Evolutionary conservation across 1,139 yeast genomes (phyloP), one percentile per base, ranked within the genome.

Genomic region (Blastobotrys illinoisensis): DNA sequence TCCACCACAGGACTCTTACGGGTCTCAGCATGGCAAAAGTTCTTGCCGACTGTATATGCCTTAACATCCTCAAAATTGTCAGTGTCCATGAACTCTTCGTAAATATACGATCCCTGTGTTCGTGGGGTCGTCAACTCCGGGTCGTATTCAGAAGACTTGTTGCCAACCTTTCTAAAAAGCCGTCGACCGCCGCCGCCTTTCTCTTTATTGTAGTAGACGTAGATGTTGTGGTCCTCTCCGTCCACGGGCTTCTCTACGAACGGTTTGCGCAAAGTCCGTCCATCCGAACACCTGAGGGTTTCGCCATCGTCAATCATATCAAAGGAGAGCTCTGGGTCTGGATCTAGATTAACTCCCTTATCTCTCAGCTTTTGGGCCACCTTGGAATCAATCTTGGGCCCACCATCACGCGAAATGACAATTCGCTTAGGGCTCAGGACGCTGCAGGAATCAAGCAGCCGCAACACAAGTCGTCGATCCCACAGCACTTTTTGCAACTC

Each of bases 241-340:
- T 95, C 97, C 6, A 93, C 99, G 0, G 99, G 99, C 65, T 95
- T 95, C 70, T 95, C 99, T 28, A 95, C 99, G 76, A 84, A 95
- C 7, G 99, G 99, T 67, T 95, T 95, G 48, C 76, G 77, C 72
- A 95, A 74, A 13, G 76, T 74, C 62, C 81, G 71, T 2, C 96
- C 97, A 60, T 87, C 82, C 21, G 62, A 66, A 23, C 93, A 93
- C 56, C 76, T 76, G 54, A 95, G 77, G 0, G 97, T 89, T 67
- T 95, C 98, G 14, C 46, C 46, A 13, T 80, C 81, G 49, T 74
- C 80, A n/a, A 85, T 63, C 98, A 95, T 88, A 62, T 79, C 79
- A 95, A 97, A 90, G 36, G 80, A 74, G 18, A 58, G 58, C 48
- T 63, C 66, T 0, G 95, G 93, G 67, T 90, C 97, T 6, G 74